Percentiles rank a stretch among this genome's conserved stretches.
These are phyloP conservation scores for Teratosphaeria nubilosa DNA, from an alignment of 2,329 filamentous ascomycete species.

Conservation along the genomic window DNA sequence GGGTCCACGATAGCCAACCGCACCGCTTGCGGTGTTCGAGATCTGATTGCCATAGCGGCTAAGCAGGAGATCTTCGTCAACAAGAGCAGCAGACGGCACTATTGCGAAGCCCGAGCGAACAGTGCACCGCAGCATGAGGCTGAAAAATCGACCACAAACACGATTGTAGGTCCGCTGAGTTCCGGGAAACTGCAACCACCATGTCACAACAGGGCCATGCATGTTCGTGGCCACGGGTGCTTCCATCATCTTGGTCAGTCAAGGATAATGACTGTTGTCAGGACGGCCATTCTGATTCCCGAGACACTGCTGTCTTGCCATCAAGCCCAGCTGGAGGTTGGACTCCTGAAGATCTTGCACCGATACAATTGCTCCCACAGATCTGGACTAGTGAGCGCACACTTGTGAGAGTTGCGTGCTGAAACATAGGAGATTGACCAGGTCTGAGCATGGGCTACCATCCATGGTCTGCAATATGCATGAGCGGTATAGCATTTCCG, in stretches of 20 bases:
- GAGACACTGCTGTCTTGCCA: background rate
- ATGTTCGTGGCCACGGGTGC: background rate
- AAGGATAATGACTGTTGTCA: background rate
- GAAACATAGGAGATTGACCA: background rate
- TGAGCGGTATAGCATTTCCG: background rate
- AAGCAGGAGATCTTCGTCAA: background rate
- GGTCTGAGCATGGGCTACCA: background rate
- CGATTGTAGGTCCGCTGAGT: background rate
- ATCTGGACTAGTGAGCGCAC: background rate
- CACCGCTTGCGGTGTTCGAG: background rate
- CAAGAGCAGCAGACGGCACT: no score
- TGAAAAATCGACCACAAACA: background rate
- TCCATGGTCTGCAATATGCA: background rate
- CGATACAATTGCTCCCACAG: background rate
- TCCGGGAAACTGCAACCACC: background rate
- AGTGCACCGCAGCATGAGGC: background rate
- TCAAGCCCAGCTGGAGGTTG: background rate
- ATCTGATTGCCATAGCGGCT: background rate
- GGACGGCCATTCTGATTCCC: background rate
- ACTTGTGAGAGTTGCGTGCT: background rate
- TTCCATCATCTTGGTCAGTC: background rate
- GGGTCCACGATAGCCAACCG: background rate
- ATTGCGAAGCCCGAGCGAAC: background rate
- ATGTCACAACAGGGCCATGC: background rate
- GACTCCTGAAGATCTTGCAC: background rate